A percentile compares a stretch with the other conserved stretches of the same genome.
phyloP scores from a whole-genome alignment of 805 yeast species.

The Wickerhamomyces bovis region DNA sequence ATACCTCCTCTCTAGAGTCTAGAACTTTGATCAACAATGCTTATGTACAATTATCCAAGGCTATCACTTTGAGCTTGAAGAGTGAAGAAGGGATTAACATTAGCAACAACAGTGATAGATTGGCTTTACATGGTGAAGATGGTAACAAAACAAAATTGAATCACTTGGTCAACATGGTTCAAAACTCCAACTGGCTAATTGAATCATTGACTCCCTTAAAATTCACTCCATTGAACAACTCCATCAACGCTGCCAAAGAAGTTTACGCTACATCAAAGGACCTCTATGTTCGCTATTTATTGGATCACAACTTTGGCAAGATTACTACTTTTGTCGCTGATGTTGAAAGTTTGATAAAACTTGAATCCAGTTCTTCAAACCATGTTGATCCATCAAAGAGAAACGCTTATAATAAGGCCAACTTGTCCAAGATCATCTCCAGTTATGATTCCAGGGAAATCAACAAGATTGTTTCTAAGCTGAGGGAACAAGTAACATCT shows the following conservation, averaged over 20 bases:
- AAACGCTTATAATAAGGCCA: conserved; percentile 57
- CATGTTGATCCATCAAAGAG: conserved; percentile 45
- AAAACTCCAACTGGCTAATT: conserved; percentile 47
- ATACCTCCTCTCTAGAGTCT: conserved; percentile 12
- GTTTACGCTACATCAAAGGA: conserved; percentile 29
- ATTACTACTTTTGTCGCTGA: conserved; percentile 59
- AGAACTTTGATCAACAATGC: conserved; percentile 24
- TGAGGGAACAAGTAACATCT: conserved; percentile 49
- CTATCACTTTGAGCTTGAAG: conserved; percentile 26
- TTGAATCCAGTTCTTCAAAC: conserved; percentile 21
- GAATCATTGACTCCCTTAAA: conserved; percentile 32
- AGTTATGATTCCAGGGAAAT: conserved; percentile 57
- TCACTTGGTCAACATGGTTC: conserved; percentile 41
- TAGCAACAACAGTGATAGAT: conserved; percentile 1
- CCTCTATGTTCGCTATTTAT: conserved; percentile 39
- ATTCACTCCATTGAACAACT: conserved; percentile 7
- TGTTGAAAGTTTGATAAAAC: conserved; percentile 44
- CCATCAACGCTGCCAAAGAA: conserved; percentile 19
- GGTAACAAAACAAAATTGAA: conserved; percentile 31
- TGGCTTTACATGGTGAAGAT: conserved; percentile 13
- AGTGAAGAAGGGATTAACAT: conserved; percentile 17
- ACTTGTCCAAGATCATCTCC: conserved; percentile 49
- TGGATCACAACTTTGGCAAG: conserved; percentile 58
- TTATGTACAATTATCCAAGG: conserved; percentile 24
- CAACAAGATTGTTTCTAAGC: conserved; percentile 43